phyloP scores from a whole-genome alignment of 768 basidiomycete genomes.

The Coprinellus micaceus region DNA sequence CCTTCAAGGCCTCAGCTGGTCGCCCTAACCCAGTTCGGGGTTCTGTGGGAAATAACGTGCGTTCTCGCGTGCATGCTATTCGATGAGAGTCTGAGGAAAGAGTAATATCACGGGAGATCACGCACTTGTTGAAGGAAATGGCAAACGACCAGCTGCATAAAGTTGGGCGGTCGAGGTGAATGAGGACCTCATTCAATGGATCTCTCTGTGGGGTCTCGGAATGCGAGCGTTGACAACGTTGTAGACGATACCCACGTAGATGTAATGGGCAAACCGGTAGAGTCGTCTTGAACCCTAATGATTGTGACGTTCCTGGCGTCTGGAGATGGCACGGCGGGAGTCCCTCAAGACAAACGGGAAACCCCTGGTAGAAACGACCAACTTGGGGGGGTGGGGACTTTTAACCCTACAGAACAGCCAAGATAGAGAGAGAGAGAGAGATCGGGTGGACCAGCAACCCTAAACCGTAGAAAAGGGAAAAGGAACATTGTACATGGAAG shows the following conservation, averaged over 20 bases:
- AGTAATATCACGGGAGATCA: neutral
- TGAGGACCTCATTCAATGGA: conserved; percentile 25
- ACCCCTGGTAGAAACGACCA: neutral
- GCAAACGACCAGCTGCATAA: conserved; percentile 47
- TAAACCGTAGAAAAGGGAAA: too few species aligned
- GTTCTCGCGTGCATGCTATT: conserved; percentile 36
- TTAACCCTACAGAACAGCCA: too few species aligned
- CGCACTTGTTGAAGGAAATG: conserved; percentile 45
- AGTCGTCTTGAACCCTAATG: conserved; percentile 2
- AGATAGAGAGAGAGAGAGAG: too few species aligned
- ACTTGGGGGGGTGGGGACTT: too few species aligned
- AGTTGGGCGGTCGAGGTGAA: conserved; percentile 34
- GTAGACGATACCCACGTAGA: neutral
- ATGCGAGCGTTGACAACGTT: neutral
- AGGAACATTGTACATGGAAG: too few species aligned
- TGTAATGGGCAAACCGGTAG: neutral
- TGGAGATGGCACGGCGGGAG: neutral
- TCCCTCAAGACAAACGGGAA: neutral
- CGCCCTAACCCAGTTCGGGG: neutral
- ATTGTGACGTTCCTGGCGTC: neutral
- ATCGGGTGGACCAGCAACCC: too few species aligned
- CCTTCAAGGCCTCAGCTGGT: conserved; percentile 34
- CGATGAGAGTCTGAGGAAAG: neutral
- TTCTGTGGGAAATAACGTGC: conserved; percentile 38
- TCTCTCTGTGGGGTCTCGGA: conserved; percentile 20